These are phyloP conservation scores for Bolboschoenoplectus hybrid DNA, from an alignment of 202 grass and related monocot species.

Conservation along the genomic window DNA sequence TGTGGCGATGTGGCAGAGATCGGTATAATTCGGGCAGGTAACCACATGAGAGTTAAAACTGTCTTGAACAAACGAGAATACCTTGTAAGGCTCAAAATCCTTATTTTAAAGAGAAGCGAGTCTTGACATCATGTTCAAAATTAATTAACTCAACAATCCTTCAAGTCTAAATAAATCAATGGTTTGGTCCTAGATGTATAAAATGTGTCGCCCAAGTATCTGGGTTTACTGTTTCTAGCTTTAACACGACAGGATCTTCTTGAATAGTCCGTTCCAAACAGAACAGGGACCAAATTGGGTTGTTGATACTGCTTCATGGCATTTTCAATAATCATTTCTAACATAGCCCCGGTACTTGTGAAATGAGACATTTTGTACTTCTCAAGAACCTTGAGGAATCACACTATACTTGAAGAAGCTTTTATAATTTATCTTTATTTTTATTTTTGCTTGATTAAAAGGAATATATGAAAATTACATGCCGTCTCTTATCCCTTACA, in stretches of 20 bases:
- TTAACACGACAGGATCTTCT: not conserved
- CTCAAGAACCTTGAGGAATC: constrained; percentile 21
- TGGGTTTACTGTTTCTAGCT: not conserved
- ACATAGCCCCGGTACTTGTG: not conserved
- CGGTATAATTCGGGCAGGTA: constrained; percentile 82
- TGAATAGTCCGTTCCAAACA: constrained; percentile 4
- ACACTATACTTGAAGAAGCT: not conserved
- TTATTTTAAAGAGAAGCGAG: not conserved
- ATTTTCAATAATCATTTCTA: not conserved
- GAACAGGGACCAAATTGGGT: not conserved
- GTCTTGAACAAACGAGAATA: constrained; percentile 73
- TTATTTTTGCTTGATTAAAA: not conserved
- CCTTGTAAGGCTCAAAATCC: constrained; percentile 54
- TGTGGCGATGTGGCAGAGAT: constrained; percentile 85
- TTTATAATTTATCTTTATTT: constrained; percentile 24
- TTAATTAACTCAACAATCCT: not conserved
- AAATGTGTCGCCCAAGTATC: not conserved
- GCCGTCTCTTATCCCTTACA: constrained; percentile 43
- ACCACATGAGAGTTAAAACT: constrained; percentile 77
- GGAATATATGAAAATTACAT: constrained; percentile 31
- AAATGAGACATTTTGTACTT: not conserved
- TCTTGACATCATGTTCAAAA: not conserved
- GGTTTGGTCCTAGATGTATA: not conserved
- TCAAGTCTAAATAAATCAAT: constrained; percentile 13
- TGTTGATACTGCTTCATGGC: not conserved